These are phyloP conservation scores for Leccinum rimulosum DNA, from an alignment of 768 basidiomycete genomes.

Conservation along the genomic window DNA sequence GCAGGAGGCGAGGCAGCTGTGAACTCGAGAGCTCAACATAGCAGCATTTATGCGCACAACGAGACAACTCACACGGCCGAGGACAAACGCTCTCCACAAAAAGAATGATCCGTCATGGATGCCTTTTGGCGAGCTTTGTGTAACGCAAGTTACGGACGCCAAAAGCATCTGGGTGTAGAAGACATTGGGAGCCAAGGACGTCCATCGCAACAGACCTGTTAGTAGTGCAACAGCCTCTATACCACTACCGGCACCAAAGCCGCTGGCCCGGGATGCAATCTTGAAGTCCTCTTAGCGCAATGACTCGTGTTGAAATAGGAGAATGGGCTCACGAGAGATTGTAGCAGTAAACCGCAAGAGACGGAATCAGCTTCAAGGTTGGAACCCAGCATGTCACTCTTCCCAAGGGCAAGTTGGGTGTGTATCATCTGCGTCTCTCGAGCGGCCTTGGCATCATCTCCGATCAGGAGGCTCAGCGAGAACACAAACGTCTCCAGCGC, in stretches of 20 bases:
- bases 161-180: slow-evolving; percentile 70
- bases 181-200: slow-evolving; percentile 57
- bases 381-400: slow-evolving; percentile 53
- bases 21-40: slow-evolving; percentile 1
- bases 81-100: slow-evolving; percentile 70
- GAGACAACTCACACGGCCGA: slow-evolving; percentile 58
- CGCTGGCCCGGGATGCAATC: slow-evolving; percentile 57
- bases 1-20: slow-evolving; percentile 62
- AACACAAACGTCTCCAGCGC: slow-evolving; percentile 59
- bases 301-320: background rate
- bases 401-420: slow-evolving; percentile 57
- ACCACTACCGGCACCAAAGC: slow-evolving; percentile 62
- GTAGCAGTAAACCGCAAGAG: slow-evolving; percentile 58
- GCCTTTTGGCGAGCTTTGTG: slow-evolving; percentile 43
- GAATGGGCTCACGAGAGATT: slow-evolving; percentile 51
- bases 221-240: slow-evolving; percentile 51
- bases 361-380: slow-evolving; percentile 64
- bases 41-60: background rate
- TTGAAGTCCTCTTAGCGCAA: slow-evolving; percentile 26
- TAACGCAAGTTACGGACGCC: slow-evolving; percentile 59
- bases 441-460: slow-evolving; percentile 68
- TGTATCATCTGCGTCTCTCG: slow-evolving; percentile 73
- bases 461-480: slow-evolving; percentile 57
- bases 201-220: slow-evolving; percentile 57
- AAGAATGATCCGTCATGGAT: slow-evolving; percentile 32